Percentiles rank a stretch among this genome's conserved stretches.
phyloP scores from a whole-genome alignment of 1,284 basidiomycete genomes.

The Pascua sp. region DNA sequence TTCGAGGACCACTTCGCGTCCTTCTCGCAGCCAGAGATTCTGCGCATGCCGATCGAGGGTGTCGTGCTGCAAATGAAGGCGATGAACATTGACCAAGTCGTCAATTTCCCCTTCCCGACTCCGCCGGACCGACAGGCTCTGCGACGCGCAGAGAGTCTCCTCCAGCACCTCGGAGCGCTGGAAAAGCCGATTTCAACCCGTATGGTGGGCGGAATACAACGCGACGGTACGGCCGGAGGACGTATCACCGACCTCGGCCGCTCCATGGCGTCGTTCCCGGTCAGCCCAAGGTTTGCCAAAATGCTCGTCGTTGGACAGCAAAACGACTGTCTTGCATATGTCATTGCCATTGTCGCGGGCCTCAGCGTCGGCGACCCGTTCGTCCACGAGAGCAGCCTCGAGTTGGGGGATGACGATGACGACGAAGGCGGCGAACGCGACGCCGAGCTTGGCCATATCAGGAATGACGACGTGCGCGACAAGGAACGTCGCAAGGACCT shows the following conservation, averaged over 20 bases:
- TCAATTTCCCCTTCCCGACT: conserved; percentile 98
- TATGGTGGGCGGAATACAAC: conserved; percentile 44
- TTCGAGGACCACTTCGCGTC: conserved; percentile 88
- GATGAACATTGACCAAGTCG: conserved; percentile 95
- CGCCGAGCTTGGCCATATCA: conserved; percentile 57
- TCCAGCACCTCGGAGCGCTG: conserved; percentile 81
- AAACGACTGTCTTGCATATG: conserved; percentile 85
- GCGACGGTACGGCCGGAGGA: conserved; percentile 52
- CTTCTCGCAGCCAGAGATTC: conserved; percentile 87
- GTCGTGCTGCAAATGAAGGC: conserved; percentile 98
- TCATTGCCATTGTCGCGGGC: conserved; percentile 86
- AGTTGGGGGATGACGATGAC: conserved; percentile 54
- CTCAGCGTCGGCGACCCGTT: conserved; percentile 96
- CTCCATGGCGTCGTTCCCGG: conserved; percentile 88
- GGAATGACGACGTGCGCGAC: conserved; percentile 59
- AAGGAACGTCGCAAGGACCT: conserved; percentile 66
- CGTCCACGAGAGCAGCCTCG: conserved; percentile 68
- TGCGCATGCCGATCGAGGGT: conserved; percentile 94
- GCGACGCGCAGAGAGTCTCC: conserved; percentile 73
- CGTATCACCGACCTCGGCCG: conserved; percentile 83
- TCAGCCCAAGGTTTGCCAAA: conserved; percentile 87
- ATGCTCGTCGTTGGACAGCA: conserved; percentile 92
- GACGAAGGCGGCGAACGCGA: conserved; percentile 47
- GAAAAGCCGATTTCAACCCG: conserved; percentile 50
- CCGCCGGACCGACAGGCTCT: conserved; percentile 80